Conservation (phyloP, 257 asterid species). For the Nicotiana obtusifolia region DNA sequence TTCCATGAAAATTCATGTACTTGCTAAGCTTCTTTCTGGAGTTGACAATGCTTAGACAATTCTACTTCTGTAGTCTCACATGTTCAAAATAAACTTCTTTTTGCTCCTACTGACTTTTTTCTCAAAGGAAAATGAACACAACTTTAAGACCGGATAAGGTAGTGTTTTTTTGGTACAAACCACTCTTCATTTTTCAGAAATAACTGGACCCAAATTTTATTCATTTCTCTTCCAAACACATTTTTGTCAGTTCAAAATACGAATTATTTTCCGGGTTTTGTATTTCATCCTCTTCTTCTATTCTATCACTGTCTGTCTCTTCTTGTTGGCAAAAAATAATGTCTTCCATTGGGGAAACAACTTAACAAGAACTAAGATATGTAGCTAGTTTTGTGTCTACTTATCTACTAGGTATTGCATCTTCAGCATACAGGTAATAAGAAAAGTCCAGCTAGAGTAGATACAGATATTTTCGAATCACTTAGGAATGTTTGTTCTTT, state of each 20-base stretch:
- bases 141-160: not conserved
- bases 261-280: not conserved
- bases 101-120: not conserved
- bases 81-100: not conserved
- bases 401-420: not conserved
- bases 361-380: slow-evolving; percentile 18
- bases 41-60: not conserved
- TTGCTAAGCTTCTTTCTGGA: not conserved
- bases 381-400: slow-evolving; percentile 1
- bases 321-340: slow-evolving; percentile 21
- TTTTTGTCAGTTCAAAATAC: not conserved
- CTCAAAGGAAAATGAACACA: not conserved
- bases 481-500: not conserved
- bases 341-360: slow-evolving; percentile 33
- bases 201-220: not conserved
- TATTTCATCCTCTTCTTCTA: not conserved
- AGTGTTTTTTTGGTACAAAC: not conserved
- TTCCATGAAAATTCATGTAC: not conserved
- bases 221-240: not conserved
- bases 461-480: not conserved
- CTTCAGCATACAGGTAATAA: not conserved
- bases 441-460: not conserved
- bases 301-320: not conserved
- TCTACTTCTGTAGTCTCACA: not conserved
- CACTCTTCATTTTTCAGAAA: not conserved